A percentile compares a stretch with the other conserved stretches of the same genome.
These are phyloP conservation scores for Pseudocercospora eumusae DNA, from an alignment of 2,329 filamentous ascomycete species.

Conservation along the genomic window DNA sequence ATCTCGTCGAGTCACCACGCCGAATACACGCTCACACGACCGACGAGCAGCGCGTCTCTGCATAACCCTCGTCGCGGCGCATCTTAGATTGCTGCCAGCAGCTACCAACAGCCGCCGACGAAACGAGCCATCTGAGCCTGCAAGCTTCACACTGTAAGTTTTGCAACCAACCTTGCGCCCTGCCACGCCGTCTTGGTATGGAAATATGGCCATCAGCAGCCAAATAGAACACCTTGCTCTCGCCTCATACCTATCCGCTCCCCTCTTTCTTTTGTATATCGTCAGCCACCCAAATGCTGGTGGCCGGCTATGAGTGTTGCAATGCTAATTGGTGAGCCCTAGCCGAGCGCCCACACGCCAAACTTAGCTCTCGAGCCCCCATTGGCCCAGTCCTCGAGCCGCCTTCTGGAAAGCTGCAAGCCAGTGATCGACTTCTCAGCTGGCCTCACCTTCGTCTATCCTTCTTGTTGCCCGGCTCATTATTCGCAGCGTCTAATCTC, in stretches of 20 bases:
- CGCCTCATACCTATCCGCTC: not conserved
- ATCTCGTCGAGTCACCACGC: not conserved
- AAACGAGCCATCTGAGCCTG: no score
- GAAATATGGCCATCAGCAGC: constrained; percentile 7
- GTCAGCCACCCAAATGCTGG: constrained; percentile 25
- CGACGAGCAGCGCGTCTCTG: not conserved
- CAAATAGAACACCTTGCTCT: not conserved
- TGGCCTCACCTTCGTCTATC: constrained; percentile 22
- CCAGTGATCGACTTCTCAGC: constrained; percentile 19
- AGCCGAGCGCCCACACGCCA: constrained; percentile 14
- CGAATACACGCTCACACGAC: not conserved
- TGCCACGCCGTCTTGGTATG: constrained; percentile 11
- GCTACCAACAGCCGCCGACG: not conserved
- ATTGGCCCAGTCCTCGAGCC: constrained; percentile 23
- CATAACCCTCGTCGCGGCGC: not conserved
- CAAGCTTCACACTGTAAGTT: constrained; percentile 19
- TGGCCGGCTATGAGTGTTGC: constrained; percentile 27
- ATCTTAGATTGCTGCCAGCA: not conserved
- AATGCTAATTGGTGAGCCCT: constrained; percentile 27
- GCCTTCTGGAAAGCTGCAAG: constrained; percentile 20
- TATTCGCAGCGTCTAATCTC: constrained; percentile 21
- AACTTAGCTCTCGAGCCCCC: constrained; percentile 12
- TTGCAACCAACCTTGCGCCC: constrained; percentile 12
- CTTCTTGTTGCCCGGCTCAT: constrained; percentile 16
- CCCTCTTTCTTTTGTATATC: constrained; percentile 21